phyloP scores from a whole-genome alignment of 768 basidiomycete genomes.

The Brasilioporus rufonigricans region DNA sequence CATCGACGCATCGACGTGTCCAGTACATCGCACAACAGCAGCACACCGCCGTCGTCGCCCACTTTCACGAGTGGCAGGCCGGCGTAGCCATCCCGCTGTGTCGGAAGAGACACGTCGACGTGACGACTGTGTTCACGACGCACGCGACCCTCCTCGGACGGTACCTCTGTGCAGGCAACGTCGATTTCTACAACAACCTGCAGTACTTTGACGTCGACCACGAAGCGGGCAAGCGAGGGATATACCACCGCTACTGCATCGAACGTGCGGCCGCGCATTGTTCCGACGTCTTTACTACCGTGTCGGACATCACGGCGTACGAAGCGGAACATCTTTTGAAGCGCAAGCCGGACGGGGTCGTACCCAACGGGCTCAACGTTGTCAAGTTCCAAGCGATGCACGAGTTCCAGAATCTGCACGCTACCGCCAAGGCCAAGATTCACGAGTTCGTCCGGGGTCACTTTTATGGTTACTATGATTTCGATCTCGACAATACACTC shows the following conservation, averaged over 20 bases:
- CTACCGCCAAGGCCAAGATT: slow-evolving; percentile 93
- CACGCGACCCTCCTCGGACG: slow-evolving; percentile 98
- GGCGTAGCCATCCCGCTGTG: slow-evolving; percentile 93
- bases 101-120: slow-evolving; percentile 94
- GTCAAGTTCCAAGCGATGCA: slow-evolving; percentile 99
- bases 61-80: slow-evolving; percentile 99
- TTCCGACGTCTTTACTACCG: slow-evolving; percentile 97
- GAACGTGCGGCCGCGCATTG: slow-evolving; percentile 94
- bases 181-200: slow-evolving; percentile 99
- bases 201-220: slow-evolving; percentile 99
- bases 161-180: slow-evolving; percentile 96
- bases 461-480: slow-evolving; percentile 97
- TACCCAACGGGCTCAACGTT: slow-evolving; percentile 97
- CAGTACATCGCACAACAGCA: slow-evolving; percentile 83
- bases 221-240: slow-evolving; percentile 98
- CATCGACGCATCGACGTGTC: too few species aligned
- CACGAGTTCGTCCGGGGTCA: slow-evolving; percentile 97
- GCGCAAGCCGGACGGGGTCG: slow-evolving; percentile 94
- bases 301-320: slow-evolving; percentile 97
- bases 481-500: slow-evolving; percentile 89
- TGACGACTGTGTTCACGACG: slow-evolving; percentile 98
- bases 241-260: slow-evolving; percentile 98
- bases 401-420: slow-evolving; percentile 96
- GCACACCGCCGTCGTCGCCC: slow-evolving; percentile 86
- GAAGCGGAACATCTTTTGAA: slow-evolving; percentile 96